Percentiles rank a stretch among this genome's conserved stretches.
phyloP scores from a whole-genome alignment of 1,139 yeast genomes.

The Nakaseomyces bracarensis region DNA sequence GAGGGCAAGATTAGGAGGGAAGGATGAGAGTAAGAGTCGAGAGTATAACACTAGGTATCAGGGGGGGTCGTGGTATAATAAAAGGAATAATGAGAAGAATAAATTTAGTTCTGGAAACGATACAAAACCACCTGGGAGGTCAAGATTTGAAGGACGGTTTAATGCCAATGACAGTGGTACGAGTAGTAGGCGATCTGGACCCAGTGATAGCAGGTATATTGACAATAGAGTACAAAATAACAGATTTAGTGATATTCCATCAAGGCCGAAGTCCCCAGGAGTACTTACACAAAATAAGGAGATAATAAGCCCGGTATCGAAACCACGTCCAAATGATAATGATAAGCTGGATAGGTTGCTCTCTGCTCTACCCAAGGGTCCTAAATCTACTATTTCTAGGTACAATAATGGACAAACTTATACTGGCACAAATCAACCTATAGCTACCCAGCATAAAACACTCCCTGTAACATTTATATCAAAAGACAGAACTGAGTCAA shows the following conservation, averaged over 20 bases:
- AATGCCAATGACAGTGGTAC: not conserved
- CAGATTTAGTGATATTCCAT: not conserved
- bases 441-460: not conserved
- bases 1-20: not conserved
- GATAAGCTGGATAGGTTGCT: conserved; percentile 4
- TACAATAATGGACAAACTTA: conserved; percentile 10
- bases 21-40: not conserved
- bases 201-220: not conserved
- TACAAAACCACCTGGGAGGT: not conserved
- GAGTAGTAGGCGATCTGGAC: not conserved
- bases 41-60: conserved; percentile 2
- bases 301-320: not conserved
- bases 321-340: not conserved
- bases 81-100: not conserved
- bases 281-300: not conserved
- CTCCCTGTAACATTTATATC: conserved; percentile 13
- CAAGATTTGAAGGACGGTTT: not conserved
- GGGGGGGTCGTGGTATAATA: conserved; percentile 2
- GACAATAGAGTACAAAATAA: not conserved
- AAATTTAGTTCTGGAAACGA: not conserved
- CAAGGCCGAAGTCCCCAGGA: not conserved
- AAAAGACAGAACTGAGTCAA: conserved; percentile 19
- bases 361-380: conserved; percentile 9
- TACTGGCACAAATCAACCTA: not conserved
- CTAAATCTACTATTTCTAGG: conserved; percentile 14